Evolutionary conservation across 1,139 yeast genomes (phyloP).

Genomic region (Ogataea hybrid): DNA sequence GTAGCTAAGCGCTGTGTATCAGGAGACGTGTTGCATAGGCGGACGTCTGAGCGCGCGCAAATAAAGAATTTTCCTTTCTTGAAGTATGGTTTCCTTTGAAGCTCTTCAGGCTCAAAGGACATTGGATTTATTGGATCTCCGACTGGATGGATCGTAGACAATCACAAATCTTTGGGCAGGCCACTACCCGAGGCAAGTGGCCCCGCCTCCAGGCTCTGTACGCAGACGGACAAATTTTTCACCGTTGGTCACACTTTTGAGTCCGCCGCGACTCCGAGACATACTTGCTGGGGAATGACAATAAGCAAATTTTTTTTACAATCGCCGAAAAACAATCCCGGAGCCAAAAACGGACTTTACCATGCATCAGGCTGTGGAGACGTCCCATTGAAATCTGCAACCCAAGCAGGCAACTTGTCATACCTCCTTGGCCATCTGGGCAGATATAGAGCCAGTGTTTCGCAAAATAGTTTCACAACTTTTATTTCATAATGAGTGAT

Average conservation of each 20-base stretch:
- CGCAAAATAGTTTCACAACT: background rate
- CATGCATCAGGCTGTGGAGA: constrained; percentile 1
- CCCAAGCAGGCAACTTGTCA: background rate
- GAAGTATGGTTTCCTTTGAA: too few species aligned
- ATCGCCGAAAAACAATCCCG: background rate
- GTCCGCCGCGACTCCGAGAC: background rate
- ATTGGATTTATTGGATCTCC: too few species aligned
- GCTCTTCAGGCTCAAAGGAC: too few species aligned
- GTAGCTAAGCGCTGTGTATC: too few species aligned
- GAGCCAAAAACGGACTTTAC: background rate
- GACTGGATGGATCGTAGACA: too few species aligned
- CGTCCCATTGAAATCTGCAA: background rate
- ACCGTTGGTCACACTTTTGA: constrained; percentile 4
- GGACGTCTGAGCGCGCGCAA: too few species aligned
- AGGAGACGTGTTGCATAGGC: too few species aligned
- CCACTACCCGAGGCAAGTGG: too few species aligned
- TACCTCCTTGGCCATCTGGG: background rate
- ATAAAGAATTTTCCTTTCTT: too few species aligned
- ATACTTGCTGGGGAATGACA: constrained; percentile 1
- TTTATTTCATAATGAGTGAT: constrained; percentile 8
- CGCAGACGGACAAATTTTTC: background rate
- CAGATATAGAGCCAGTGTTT: background rate
- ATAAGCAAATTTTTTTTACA: background rate
- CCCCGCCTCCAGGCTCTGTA: too few species aligned
- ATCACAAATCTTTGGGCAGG: too few species aligned